Percentiles rank a stretch among this genome's conserved stretches.
phyloP scores from a whole-genome alignment of 345 rosid genomes.

The Anastatica hierochuntica region DNA sequence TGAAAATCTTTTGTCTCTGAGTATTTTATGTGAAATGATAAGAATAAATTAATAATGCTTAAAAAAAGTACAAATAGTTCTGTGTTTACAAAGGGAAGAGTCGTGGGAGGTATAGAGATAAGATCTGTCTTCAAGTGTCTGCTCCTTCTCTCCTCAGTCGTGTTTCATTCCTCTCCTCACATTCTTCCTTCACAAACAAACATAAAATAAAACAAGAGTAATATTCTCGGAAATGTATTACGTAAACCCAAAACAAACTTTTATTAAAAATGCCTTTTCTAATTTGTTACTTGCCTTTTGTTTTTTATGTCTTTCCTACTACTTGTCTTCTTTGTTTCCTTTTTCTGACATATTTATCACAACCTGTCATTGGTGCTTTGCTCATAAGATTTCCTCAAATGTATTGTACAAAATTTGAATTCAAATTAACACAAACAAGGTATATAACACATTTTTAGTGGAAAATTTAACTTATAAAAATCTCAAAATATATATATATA shows the following conservation, averaged over 20 bases:
- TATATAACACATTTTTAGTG: too few species aligned
- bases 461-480: too few species aligned
- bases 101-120: conserved; percentile 28
- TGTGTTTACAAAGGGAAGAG: conserved; percentile 26
- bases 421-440: too few species aligned
- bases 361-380: conserved; percentile 1
- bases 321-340: conserved; percentile 12
- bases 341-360: conserved; percentile 15
- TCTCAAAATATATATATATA: too few species aligned
- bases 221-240: too few species aligned
- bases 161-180: conserved; percentile 28
- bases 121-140: conserved; percentile 23
- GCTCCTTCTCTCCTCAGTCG: conserved; percentile 19
- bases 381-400: background rate
- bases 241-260: conserved; percentile 7
- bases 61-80: background rate
- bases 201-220: conserved; percentile 16
- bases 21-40: conserved; percentile 13
- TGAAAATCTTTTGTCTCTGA: conserved; percentile 3
- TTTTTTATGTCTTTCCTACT: background rate
- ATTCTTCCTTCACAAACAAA: conserved; percentile 21
- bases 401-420: too few species aligned
- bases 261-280: too few species aligned
- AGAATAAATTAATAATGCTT: background rate
- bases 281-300: conserved; percentile 9